Evolutionary conservation across 129 eudicot species (phyloP), one percentile per base, ranked within the genome.

Genomic region (Tagetes patula): DNA sequence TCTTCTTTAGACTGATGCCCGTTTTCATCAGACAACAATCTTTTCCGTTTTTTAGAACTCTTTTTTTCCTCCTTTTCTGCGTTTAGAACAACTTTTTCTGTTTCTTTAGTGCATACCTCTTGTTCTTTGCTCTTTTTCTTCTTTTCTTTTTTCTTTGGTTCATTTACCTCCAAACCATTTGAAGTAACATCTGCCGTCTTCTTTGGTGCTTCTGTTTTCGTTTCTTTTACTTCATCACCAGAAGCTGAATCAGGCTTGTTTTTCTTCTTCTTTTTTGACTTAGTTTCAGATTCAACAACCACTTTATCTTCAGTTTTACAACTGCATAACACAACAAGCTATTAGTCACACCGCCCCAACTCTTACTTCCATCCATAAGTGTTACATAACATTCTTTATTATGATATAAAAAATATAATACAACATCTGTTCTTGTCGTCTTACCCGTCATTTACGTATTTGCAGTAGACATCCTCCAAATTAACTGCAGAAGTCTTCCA

Each of bases 11-110:
- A 32, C 59, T 78, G 66, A 31, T 63, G 38, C 59, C 79, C 87
- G 4, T 48, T 81, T 69, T 79, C 84, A 52, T 83, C 87, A 11
- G 86, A 40, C 77, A 65, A 65, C 69, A 67, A 70, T 67, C 87
- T 65, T 81, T 85, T 88, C 65, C 88, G 82, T 65, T 85, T 88
- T 66, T 88, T 88, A 6, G 85, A 85, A 75, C 82, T 85, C 82
- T 75, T 86, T 34, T 82, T 80, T 5, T 84, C 86, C 61, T 81
- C 82, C 45, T 70, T 41, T 40, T n/a, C 55, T 62, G 54, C 81
- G 58, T 76, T 68, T 30, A 67, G 69, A 14, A 71, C 63, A 73
- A 41, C 36, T 14, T 72, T 69, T 74, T 63, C 83, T 56, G 65
- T 31, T 37, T 40, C 80, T 72, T 79, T 75, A 39, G 39, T 36